A percentile compares a stretch with the other conserved stretches of the same genome.
phyloP scores from a whole-genome alignment of 768 basidiomycete species.

The Piloderma croceum region DNA sequence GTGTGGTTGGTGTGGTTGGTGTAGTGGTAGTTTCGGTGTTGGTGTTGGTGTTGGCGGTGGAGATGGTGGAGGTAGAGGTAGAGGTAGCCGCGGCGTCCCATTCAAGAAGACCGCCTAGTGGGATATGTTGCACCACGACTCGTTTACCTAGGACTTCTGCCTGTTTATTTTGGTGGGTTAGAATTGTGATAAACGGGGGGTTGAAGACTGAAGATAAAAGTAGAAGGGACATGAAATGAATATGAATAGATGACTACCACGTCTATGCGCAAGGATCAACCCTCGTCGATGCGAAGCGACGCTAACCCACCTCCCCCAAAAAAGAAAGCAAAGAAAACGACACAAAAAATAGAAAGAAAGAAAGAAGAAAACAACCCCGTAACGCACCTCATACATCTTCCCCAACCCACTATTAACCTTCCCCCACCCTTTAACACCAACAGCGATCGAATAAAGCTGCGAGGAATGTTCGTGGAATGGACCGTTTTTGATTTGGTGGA shows the following conservation, averaged over 20 bases:
- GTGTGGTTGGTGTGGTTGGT: conserved; percentile 13
- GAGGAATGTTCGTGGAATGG: conserved; percentile 93
- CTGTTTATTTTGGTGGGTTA: conserved; percentile 27
- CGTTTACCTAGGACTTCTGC: conserved; percentile 90
- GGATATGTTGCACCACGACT: conserved; percentile 94
- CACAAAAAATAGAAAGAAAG: no score
- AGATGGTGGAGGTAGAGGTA: conserved; percentile 12
- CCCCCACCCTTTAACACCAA: conserved; percentile 82
- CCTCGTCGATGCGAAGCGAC: no score
- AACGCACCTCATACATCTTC: conserved; percentile 88
- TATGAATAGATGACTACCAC: neutral
- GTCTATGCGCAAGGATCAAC: no score
- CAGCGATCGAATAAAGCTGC: conserved; percentile 80
- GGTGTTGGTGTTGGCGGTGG: conserved; percentile 10
- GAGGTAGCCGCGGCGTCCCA: conserved; percentile 47
- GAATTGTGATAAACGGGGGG: neutral
- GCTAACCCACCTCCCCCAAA: no score
- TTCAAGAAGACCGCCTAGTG: conserved; percentile 74
- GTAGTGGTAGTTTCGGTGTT: conserved; percentile 6
- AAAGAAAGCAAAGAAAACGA: no score
- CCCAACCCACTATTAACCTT: conserved; percentile 88
- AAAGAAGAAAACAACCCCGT: no score
- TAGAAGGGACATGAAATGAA: neutral
- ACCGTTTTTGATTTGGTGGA: conserved; percentile 75
- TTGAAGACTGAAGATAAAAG: neutral